Conservation (phyloP, 768 basidiomycete genomes). For the Rhodotorula babjevae region DNA sequence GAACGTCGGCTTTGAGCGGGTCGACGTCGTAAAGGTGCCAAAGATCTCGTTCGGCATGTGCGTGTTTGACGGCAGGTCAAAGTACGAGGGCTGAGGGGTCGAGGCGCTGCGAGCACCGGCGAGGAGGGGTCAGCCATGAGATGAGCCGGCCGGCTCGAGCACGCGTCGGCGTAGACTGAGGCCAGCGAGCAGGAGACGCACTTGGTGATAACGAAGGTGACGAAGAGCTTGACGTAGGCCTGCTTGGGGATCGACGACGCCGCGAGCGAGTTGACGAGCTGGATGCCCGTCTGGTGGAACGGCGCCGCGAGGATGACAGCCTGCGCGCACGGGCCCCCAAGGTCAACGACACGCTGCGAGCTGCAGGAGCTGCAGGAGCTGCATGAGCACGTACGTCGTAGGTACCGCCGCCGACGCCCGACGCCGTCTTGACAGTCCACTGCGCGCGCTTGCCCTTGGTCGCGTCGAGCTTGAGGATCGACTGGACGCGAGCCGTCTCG, state of each 20-base stretch:
- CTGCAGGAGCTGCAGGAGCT: too few species aligned
- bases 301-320: conserved; percentile 83
- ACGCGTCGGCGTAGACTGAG: too few species aligned
- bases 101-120: conserved; percentile 43
- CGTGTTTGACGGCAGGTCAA: conserved; percentile 54
- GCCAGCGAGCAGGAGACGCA: conserved; percentile 43
- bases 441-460: neutral
- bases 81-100: conserved; percentile 58
- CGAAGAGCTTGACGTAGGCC: conserved; percentile 77
- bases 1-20: conserved; percentile 57
- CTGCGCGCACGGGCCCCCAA: conserved; percentile 60
- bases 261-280: conserved; percentile 32
- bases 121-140: neutral
- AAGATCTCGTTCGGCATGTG: conserved; percentile 62
- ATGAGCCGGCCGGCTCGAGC: too few species aligned
- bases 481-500: conserved; percentile 39
- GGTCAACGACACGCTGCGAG: too few species aligned
- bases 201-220: conserved; percentile 81
- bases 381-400: conserved; percentile 21
- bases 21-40: conserved; percentile 63
- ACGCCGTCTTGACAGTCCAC: conserved; percentile 30
- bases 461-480: conserved; percentile 31
- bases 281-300: conserved; percentile 59
- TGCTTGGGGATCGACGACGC: conserved; percentile 60
- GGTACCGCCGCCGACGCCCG: conserved; percentile 13